Percentiles rank a stretch among this genome's conserved stretches.
These are phyloP conservation scores for Lignosus rhinocerotis DNA, from an alignment of 1,284 basidiomycete genomes.

Conservation along the genomic window DNA sequence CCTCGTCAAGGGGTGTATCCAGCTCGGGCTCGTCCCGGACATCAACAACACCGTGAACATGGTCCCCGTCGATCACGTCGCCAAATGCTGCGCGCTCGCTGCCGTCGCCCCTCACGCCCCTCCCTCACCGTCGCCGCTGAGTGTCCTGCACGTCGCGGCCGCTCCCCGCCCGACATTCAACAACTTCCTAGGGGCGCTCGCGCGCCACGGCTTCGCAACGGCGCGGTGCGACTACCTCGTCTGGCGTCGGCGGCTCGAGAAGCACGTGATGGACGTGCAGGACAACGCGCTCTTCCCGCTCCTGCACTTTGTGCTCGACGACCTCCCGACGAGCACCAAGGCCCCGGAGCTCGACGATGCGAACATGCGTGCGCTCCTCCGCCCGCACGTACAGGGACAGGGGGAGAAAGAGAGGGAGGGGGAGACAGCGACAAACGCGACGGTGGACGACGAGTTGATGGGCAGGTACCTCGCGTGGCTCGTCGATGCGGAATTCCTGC, in stretches of 20 bases:
- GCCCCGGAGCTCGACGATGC: slow-evolving; percentile 89
- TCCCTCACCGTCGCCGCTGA: slow-evolving; percentile 42
- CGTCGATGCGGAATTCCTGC: slow-evolving; percentile 84
- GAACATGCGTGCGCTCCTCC: slow-evolving; percentile 75
- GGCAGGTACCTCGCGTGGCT: slow-evolving; percentile 96
- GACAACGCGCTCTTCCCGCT: slow-evolving; percentile 98
- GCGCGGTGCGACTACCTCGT: slow-evolving; percentile 85
- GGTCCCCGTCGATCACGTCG: slow-evolving; percentile 98
- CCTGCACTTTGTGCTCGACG: slow-evolving; percentile 96
- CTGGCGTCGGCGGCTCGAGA: slow-evolving; percentile 92
- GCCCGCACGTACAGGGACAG: slow-evolving; percentile 39
- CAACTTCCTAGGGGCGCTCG: slow-evolving; percentile 76
- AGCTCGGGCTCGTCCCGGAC: slow-evolving; percentile 93
- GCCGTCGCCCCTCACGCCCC: slow-evolving; percentile 54
- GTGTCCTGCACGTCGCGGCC: slow-evolving; percentile 89
- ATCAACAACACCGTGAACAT: slow-evolving; percentile 99
- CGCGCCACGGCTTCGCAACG: slow-evolving; percentile 81
- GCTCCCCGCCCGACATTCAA: slow-evolving; percentile 91
- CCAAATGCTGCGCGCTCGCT: slow-evolving; percentile 78
- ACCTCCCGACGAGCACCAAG: slow-evolving; percentile 96
- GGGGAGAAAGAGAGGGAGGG: slow-evolving; percentile 24
- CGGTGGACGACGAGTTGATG: slow-evolving; percentile 79
- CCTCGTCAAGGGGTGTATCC: slow-evolving; percentile 95
- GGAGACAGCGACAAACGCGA: slow-evolving; percentile 42
- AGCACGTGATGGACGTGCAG: slow-evolving; percentile 90